phyloP scores from a whole-genome alignment of 805 yeast genomes.

The Sugiyamaella qingdaonensis region DNA sequence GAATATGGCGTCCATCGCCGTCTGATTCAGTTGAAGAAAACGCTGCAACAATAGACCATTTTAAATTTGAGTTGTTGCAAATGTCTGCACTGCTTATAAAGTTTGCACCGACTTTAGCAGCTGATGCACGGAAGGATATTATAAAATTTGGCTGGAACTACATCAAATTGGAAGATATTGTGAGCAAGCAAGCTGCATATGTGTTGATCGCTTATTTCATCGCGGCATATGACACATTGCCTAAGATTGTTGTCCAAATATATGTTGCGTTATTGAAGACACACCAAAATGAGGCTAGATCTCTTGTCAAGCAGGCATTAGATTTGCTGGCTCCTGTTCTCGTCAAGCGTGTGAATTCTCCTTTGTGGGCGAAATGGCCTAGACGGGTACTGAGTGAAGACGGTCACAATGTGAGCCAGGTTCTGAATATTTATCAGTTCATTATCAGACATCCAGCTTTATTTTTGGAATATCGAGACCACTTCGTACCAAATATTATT shows the following conservation, averaged over 20 bases:
- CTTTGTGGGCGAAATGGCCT: conserved; percentile 90
- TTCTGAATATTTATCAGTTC: conserved; percentile 81
- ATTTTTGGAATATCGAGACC: conserved; percentile 82
- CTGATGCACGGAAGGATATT: conserved; percentile 70
- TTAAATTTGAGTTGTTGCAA: conserved; percentile 73
- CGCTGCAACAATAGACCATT: conserved; percentile 64
- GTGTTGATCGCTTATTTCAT: conserved; percentile 84
- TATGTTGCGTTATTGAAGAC: conserved; percentile 86
- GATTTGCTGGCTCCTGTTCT: conserved; percentile 86
- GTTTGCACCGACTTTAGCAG: conserved; percentile 56
- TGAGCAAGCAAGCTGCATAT: conserved; percentile 90
- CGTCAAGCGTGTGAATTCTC: conserved; percentile 56
- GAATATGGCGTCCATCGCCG: conserved; percentile 63
- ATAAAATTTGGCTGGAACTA: conserved; percentile 94
- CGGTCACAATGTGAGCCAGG: conserved; percentile 81
- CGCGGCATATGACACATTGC: conserved; percentile 81
- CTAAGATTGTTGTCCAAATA: conserved; percentile 83
- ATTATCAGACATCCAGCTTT: conserved; percentile 80
- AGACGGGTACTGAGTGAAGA: conserved; percentile 88
- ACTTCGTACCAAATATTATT: conserved; percentile 82
- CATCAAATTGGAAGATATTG: conserved; percentile 80
- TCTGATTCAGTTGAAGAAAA: conserved; percentile 39
- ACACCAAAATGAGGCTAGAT: conserved; percentile 79
- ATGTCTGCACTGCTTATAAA: conserved; percentile 72
- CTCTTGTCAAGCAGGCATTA: conserved; percentile 78